Evolutionary conservation across 345 rosid genomes (phyloP).

Genomic region (Microthlaspi erraticum): DNA sequence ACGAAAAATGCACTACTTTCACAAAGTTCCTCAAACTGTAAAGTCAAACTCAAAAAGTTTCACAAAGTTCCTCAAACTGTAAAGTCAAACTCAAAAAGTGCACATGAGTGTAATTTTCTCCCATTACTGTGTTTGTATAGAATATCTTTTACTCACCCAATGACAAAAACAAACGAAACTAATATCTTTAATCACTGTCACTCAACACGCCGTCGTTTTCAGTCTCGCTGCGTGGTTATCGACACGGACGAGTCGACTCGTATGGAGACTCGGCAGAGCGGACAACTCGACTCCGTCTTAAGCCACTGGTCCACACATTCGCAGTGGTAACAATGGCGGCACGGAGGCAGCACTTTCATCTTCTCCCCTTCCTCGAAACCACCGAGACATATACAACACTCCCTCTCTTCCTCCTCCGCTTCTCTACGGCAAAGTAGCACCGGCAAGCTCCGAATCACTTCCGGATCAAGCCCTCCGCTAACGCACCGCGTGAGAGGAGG

Average conservation of each 20-base stretch:
- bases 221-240: neutral
- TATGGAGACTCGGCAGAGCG: slow-evolving; percentile 62
- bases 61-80: no score
- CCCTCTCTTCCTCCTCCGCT: slow-evolving; percentile 34
- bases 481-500: neutral
- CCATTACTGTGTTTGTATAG: slow-evolving; percentile 7
- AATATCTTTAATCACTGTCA: slow-evolving; percentile 37
- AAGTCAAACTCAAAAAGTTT: no score
- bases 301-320: slow-evolving; percentile 82
- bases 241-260: slow-evolving; percentile 40
- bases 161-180: slow-evolving; percentile 7
- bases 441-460: slow-evolving; percentile 28
- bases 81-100: no score
- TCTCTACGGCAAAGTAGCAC: slow-evolving; percentile 35
- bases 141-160: slow-evolving; percentile 24
- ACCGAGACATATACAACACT: slow-evolving; percentile 77
- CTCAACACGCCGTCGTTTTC: slow-evolving; percentile 31
- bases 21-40: no score
- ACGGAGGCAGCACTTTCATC: slow-evolving; percentile 66
- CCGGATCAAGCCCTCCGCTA: slow-evolving; percentile 36
- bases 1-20: no score
- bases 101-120: no score
- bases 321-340: slow-evolving; percentile 67
- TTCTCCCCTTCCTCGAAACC: slow-evolving; percentile 71
- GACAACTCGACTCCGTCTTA: slow-evolving; percentile 64